Evolutionary conservation across 1,284 basidiomycete species (phyloP).

Genomic region (Phaffia rhodozyma): DNA sequence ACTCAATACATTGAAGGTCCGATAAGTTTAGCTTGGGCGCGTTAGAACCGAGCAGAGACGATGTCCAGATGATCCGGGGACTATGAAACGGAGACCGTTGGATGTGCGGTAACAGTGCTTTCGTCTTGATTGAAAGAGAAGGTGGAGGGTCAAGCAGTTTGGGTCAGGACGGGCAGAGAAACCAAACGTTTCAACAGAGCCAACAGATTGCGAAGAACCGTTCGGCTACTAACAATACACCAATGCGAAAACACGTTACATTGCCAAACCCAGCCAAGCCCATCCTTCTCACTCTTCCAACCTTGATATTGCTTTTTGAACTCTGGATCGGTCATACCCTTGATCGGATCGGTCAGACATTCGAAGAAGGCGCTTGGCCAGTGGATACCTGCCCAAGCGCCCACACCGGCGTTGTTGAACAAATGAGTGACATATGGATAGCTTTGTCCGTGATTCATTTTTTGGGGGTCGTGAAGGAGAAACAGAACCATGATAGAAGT

Average conservation of each 20-base stretch:
- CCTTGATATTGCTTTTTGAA: slow-evolving; percentile 54
- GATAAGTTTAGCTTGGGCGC: slow-evolving; percentile 41
- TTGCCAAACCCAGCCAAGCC: slow-evolving; percentile 71
- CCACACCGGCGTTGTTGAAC: slow-evolving; percentile 69
- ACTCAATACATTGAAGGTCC: slow-evolving; percentile 61
- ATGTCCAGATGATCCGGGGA: slow-evolving; percentile 66
- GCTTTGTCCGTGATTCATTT: slow-evolving; percentile 34
- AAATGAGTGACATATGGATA: slow-evolving; percentile 72
- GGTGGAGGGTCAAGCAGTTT: background rate
- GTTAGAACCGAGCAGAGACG: slow-evolving; percentile 51
- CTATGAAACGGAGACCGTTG: slow-evolving; percentile 33
- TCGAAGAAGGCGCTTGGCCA: slow-evolving; percentile 46
- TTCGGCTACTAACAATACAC: slow-evolving; percentile 48
- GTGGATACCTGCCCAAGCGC: slow-evolving; percentile 49
- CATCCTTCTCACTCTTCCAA: slow-evolving; percentile 50
- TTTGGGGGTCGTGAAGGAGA: background rate
- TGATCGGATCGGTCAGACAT: slow-evolving; percentile 41
- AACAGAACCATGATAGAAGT: background rate
- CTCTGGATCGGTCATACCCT: slow-evolving; percentile 45
- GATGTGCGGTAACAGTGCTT: slow-evolving; percentile 32
- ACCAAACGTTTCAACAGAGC: background rate
- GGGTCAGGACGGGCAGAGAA: background rate
- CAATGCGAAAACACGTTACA: slow-evolving; percentile 77
- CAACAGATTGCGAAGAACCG: background rate
- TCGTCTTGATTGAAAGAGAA: slow-evolving; percentile 23